Evolutionary conservation across 2,329 filamentous ascomycete species (phyloP), one percentile per base, ranked within the genome.

Genomic region (Fusarium pseudonygamai): DNA sequence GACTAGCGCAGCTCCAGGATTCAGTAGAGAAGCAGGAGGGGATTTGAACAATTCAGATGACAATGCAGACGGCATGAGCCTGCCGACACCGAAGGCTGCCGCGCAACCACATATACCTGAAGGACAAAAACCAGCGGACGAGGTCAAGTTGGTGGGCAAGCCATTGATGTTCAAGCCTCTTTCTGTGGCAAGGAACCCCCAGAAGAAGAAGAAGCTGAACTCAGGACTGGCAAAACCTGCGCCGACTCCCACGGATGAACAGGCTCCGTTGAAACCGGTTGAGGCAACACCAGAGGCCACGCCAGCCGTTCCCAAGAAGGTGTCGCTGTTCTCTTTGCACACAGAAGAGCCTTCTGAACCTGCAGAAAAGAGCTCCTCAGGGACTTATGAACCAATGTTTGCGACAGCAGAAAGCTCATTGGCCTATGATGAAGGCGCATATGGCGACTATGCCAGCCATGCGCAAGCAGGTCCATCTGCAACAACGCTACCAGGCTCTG

Each of bases 141-240:
- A 92, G 65, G 87, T 92, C 22, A 92, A 93, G 82, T 82, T 93
- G 20, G 88, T 92, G 5, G 93, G 93, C 26, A 96, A 95, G 76
- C 90, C 94, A 18, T 89, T 95, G 81, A 93, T 94, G 90, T 98
- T 98, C 82, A 93, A 92, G 79, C 96, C 96, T 7, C 85, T 98
- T 42, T 97, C 95, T 2, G 95, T 98, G 20, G 90, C 91, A 22
- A 88, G 93, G 69, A 94, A 92, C 71, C 87, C 91, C 36, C 89
- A 88, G 71, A 94, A 93, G 83, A 94, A 92, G 83, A 91, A 88
- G 77, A 84, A 86, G 64, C 80, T 82, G 30, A 60, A 77, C 7
- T 67, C 64, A 16, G 71, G 58, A 9, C 34, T 66, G 20, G 62
- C 70, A 16, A 77, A 68, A 12, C 59, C 69, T 22, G 32, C 73